A percentile compares a stretch with the other conserved stretches of the same genome.
Evolutionary conservation across 2,329 filamentous ascomycete genomes (phyloP).

Genomic region (Sclerotinia nivalis): DNA sequence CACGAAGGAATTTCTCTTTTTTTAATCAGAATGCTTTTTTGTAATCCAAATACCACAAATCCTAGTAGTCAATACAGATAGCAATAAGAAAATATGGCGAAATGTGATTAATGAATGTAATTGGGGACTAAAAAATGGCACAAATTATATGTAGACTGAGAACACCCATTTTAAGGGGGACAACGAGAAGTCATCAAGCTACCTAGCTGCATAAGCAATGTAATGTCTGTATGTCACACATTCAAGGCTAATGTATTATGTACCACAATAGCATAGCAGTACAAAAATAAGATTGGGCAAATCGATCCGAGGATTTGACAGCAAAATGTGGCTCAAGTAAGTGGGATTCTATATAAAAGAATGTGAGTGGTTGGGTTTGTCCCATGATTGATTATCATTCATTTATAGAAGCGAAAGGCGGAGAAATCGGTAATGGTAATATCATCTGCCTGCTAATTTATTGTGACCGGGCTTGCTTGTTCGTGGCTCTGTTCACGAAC

Average conservation of each 20-base stretch:
- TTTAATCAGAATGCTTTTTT: slow-evolving; percentile 40
- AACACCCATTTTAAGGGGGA: background rate
- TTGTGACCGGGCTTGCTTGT: background rate
- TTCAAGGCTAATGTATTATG: slow-evolving; percentile 6
- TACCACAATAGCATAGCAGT: background rate
- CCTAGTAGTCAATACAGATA: slow-evolving; percentile 24
- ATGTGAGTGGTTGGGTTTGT: background rate
- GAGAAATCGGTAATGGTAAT: background rate
- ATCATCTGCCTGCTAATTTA: background rate
- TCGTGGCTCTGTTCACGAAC: background rate
- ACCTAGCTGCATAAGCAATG: background rate
- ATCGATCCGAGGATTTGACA: slow-evolving; percentile 3
- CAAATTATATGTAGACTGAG: background rate
- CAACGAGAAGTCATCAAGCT: background rate
- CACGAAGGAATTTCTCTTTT: slow-evolving; percentile 35
- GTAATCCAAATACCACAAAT: slow-evolving; percentile 34
- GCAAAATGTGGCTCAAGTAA: slow-evolving; percentile 13
- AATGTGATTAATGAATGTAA: background rate
- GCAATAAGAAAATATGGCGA: background rate
- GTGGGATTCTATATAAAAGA: background rate
- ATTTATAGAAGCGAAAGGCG: background rate
- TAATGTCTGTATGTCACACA: slow-evolving; percentile 13
- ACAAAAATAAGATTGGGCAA: slow-evolving; percentile 1
- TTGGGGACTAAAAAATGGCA: background rate
- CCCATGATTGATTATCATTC: slow-evolving; percentile 9